Conservation (phyloP, 2,329 filamentous ascomycete genomes). For the Ophiostoma populinum region DNA sequence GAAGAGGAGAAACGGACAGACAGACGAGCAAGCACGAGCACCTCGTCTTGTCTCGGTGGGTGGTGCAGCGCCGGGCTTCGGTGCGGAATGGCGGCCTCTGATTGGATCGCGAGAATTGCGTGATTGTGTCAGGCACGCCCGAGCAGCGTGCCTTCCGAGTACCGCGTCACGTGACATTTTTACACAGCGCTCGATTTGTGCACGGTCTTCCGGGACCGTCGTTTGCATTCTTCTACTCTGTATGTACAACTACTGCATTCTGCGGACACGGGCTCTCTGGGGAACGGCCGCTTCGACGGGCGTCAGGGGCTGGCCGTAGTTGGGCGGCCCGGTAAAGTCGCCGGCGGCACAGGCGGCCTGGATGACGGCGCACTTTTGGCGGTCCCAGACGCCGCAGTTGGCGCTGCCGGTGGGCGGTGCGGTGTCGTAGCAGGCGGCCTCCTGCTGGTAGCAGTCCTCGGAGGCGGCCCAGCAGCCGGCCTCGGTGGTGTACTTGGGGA, state of each 20-base stretch:
- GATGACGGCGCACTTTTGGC: slow-evolving; percentile 38
- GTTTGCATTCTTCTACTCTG: not conserved
- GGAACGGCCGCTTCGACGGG: too few species aligned
- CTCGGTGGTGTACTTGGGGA: slow-evolving; percentile 36
- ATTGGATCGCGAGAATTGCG: slow-evolving; percentile 10
- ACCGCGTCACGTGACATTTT: slow-evolving; percentile 3
- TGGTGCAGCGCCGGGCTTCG: slow-evolving; percentile 3
- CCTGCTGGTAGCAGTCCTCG: slow-evolving; percentile 40
- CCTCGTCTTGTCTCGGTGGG: slow-evolving; percentile 1
- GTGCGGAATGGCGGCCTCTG: not conserved
- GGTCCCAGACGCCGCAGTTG: slow-evolving; percentile 46
- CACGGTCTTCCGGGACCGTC: too few species aligned
- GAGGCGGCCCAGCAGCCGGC: slow-evolving; percentile 42
- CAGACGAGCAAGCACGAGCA: not conserved
- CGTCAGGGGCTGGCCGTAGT: slow-evolving; percentile 22
- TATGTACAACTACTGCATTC: too few species aligned
- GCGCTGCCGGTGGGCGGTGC: slow-evolving; percentile 40
- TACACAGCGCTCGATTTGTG: not conserved
- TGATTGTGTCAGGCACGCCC: slow-evolving; percentile 3
- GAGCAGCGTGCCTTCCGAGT: not conserved
- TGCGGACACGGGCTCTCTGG: too few species aligned
- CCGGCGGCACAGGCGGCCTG: slow-evolving; percentile 25
- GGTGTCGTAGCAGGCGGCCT: slow-evolving; percentile 37
- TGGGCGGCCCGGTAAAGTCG: slow-evolving; percentile 30
- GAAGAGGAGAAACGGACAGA: not conserved